Base-by-base conservation (phyloP, 177 flowering plant species). In the Tripterygium wilfordii region DNA sequence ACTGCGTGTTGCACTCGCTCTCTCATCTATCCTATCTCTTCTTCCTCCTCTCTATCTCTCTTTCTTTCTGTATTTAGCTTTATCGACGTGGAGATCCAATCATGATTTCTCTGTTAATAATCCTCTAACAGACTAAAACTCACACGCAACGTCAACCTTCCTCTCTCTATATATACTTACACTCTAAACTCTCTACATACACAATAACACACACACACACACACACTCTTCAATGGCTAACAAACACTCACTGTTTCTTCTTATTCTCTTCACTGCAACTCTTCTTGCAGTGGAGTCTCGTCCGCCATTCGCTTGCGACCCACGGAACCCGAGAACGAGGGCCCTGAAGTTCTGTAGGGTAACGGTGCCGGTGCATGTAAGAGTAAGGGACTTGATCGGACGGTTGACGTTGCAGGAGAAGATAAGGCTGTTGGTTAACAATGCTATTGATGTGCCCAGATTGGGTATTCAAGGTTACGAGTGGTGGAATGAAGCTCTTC, bases 401-500 rank as follows among this genome's bases (percentile, higher is more conserved):
- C 62, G 87, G 44, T 39, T 85, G 63, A 81, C 83, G 0, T 47
- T 88, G 62, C 65, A 50, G 26, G 96, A 88, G 62, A 88, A 88
- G 72, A 71, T 72, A 2, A 43, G 68, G 44, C 67, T 76, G 53
- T 51, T 88, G 10, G 96, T 83, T 22, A 75, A 88, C 60, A 69
- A 66, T 53, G 95, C 96, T 0, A 48, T 52, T 0, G 74, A 76
- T 0, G 80, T 88, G 31, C 77, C 78, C 1, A 65, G 95, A 56
- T 65, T 85, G n/a, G 96, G 91, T 0, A 67, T 88, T 21, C 55
- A 56, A 1, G 69, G 75, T n/a, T 88, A 85, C 29, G 84, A 85
- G 55, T 88, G 96, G 96, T 88, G 96, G 96, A 80, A 86, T 4
- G 96, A 88, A 72, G 96, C 96, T 3, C 80, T 88, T 18, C 95